A percentile compares a stretch with the other conserved stretches of the same genome.
Conservation (phyloP, 2,329 filamentous ascomycete genomes). For the Aspergillus chevalieri region DNA sequence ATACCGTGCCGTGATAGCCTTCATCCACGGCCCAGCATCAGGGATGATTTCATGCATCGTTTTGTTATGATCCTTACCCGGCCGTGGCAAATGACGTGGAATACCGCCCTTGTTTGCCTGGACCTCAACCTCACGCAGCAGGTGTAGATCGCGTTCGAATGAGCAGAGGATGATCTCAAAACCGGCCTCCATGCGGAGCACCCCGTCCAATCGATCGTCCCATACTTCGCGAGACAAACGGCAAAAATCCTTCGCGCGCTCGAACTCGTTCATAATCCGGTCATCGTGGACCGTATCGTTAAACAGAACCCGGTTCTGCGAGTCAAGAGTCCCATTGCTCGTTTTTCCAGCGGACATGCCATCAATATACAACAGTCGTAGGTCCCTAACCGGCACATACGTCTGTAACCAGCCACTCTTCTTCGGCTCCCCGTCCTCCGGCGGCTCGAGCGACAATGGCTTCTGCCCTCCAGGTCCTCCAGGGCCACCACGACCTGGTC, state of each 20-base stretch:
- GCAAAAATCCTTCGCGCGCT: constrained; percentile 54
- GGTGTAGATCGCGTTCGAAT: constrained; percentile 44
- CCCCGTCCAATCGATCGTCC: constrained; percentile 51
- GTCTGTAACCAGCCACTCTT: constrained; percentile 57
- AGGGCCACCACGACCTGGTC: not conserved
- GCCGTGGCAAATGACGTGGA: too few species aligned
- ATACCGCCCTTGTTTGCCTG: constrained; percentile 7
- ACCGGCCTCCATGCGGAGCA: constrained; percentile 62
- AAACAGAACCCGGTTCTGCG: constrained; percentile 58
- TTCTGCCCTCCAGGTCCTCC: not conserved
- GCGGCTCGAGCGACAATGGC: not conserved
- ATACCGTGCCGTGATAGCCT: constrained; percentile 25
- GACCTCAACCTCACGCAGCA: constrained; percentile 28
- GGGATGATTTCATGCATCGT: not conserved
- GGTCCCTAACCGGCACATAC: constrained; percentile 52
- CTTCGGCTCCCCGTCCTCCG: not conserved
- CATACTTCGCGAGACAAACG: constrained; percentile 45
- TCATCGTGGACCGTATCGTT: constrained; percentile 25
- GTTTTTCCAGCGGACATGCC: constrained; percentile 65
- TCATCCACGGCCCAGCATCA: constrained; percentile 7
- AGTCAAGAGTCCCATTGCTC: constrained; percentile 59
- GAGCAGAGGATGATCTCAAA: constrained; percentile 67
- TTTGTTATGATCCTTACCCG: not conserved
- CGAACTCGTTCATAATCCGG: constrained; percentile 34
- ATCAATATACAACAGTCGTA: constrained; percentile 63